These are phyloP conservation scores for Colletotrichum sp. DNA, from an alignment of 2,329 filamentous ascomycete genomes.

Conservation along the genomic window DNA sequence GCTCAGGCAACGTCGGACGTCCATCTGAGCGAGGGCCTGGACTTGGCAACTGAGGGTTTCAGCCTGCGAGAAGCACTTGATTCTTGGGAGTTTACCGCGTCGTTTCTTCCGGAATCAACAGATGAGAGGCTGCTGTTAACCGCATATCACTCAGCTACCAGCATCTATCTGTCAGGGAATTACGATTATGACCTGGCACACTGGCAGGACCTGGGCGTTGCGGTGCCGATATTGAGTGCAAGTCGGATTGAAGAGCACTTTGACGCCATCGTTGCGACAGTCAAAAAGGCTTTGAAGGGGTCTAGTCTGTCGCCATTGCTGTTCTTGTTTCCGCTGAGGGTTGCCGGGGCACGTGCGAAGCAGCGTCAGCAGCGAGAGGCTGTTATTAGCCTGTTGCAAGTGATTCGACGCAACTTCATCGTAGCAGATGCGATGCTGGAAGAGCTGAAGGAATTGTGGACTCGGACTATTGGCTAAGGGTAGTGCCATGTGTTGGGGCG, in stretches of 20 bases:
- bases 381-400: slow-evolving; percentile 24
- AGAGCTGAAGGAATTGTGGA: background rate
- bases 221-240: slow-evolving; percentile 25
- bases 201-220: slow-evolving; percentile 29
- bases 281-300: slow-evolving; percentile 14
- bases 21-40: background rate
- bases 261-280: slow-evolving; percentile 26
- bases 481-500: background rate
- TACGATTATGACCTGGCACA: slow-evolving; percentile 38
- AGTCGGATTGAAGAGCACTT: slow-evolving; percentile 27
- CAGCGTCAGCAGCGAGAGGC: slow-evolving; percentile 24
- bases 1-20: background rate
- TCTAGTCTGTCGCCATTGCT: slow-evolving; percentile 34
- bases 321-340: slow-evolving; percentile 36
- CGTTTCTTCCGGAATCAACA: background rate
- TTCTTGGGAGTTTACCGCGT: background rate
- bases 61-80: slow-evolving; percentile 19
- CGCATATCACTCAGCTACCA: slow-evolving; percentile 34
- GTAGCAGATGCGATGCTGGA: slow-evolving; percentile 4
- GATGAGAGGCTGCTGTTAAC: slow-evolving; percentile 24
- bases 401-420: background rate
- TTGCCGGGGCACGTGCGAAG: slow-evolving; percentile 35
- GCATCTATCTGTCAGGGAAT: slow-evolving; percentile 40
- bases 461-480: background rate
- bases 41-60: slow-evolving; percentile 25